phyloP scores from a whole-genome alignment of 352 stramenopile genomes.

The Albugo laibachii region DNA sequence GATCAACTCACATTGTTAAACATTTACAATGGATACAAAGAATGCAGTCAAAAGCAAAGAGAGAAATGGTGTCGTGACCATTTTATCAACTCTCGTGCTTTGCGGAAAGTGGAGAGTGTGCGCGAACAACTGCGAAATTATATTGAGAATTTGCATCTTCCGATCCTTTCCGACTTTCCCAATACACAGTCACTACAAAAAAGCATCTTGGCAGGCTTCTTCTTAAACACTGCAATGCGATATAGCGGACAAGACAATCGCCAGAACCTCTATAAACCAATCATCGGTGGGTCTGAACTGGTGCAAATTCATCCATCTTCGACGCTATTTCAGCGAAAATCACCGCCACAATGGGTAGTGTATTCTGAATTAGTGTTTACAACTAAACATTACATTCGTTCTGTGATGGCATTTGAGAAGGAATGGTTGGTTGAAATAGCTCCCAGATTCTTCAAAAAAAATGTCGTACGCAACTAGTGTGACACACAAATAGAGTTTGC shows the following conservation, averaged over 20 bases:
- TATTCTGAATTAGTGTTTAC: slow-evolving; percentile 85
- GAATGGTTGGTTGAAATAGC: slow-evolving; percentile 75
- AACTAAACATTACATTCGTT: slow-evolving; percentile 82
- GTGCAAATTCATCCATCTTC: slow-evolving; percentile 81
- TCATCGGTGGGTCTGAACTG: slow-evolving; percentile 59
- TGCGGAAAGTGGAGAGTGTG: slow-evolving; percentile 73
- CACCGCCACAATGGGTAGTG: slow-evolving; percentile 64
- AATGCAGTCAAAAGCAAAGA: slow-evolving; percentile 54
- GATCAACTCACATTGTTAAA: slow-evolving; percentile 75
- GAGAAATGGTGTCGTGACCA: slow-evolving; percentile 77
- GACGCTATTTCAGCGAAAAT: slow-evolving; percentile 77
- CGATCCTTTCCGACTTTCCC: slow-evolving; percentile 44
- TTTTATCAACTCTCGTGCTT: slow-evolving; percentile 68
- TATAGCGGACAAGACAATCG: slow-evolving; percentile 17
- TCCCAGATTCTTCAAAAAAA: slow-evolving; percentile 43
- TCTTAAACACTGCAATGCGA: slow-evolving; percentile 76
- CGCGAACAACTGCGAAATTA: slow-evolving; percentile 47
- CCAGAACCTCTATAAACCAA: slow-evolving; percentile 75
- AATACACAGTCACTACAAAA: slow-evolving; percentile 72
- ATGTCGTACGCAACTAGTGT: background rate
- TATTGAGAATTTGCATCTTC: slow-evolving; percentile 42
- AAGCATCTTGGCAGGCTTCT: slow-evolving; percentile 76
- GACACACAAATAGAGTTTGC: background rate
- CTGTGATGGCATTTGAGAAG: slow-evolving; percentile 74
- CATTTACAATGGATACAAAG: slow-evolving; percentile 55